Conservation (phyloP, 2,329 filamentous ascomycete species). For the Exophiala bonariae region DNA sequence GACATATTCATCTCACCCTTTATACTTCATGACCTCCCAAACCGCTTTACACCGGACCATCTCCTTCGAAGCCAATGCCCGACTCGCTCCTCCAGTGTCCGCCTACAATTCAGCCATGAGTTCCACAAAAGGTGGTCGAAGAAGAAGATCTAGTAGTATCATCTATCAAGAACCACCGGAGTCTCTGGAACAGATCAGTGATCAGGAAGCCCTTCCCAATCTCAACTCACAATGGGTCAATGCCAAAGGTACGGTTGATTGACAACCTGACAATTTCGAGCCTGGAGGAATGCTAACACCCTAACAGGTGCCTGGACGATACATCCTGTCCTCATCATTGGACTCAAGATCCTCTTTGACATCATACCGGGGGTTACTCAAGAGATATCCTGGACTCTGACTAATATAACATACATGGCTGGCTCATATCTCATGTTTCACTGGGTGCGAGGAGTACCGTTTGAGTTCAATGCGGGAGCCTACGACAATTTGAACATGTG, state of each 20-base stretch:
- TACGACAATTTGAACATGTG: conserved; percentile 99
- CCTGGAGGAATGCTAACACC: conserved; percentile 14
- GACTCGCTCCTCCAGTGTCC: conserved; percentile 60
- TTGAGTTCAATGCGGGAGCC: conserved; percentile 97
- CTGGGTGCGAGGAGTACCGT: conserved; percentile 94
- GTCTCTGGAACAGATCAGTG: conserved; percentile 95
- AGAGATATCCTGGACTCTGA: conserved; percentile 97
- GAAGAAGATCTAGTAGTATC: conserved; percentile 95
- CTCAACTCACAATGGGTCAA: conserved; percentile 99
- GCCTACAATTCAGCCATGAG: conserved; percentile 53
- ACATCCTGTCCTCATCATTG: conserved; percentile 87
- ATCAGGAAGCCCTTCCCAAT: conserved; percentile 92
- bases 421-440: conserved; percentile 99
- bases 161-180: conserved; percentile 97
- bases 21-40: conserved; percentile 40
- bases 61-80: conserved; percentile 83
- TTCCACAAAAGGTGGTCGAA: conserved; percentile 68
- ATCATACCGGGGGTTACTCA: conserved; percentile 95
- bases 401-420: conserved; percentile 99
- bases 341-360: conserved; percentile 94
- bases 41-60: conserved; percentile 85
- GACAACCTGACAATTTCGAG: background rate
- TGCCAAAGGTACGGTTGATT: conserved; percentile 75
- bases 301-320: conserved; percentile 90
- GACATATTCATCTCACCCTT: background rate